Evolutionary conservation across 2,329 filamentous ascomycete species (phyloP).

Genomic region (Trichophyton simii): DNA sequence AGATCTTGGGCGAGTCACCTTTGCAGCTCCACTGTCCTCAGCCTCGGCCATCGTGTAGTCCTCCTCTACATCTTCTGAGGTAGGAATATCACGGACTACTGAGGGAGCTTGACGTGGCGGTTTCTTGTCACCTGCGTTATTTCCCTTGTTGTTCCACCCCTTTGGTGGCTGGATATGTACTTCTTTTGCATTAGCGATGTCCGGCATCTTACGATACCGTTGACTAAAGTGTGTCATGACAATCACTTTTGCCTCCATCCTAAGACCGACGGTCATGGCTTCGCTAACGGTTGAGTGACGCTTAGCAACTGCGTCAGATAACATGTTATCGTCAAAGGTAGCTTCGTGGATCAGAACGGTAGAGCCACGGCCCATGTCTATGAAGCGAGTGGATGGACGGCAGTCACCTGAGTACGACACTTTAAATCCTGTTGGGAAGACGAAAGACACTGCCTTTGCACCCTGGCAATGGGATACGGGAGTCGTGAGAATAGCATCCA

Average conservation of each 20-base stretch:
- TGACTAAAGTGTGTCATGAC: conserved; percentile 93
- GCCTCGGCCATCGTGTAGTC: neutral
- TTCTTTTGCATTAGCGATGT: conserved; percentile 3
- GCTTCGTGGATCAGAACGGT: conserved; percentile 90
- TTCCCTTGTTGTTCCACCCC: neutral
- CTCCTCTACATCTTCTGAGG: conserved; percentile 4
- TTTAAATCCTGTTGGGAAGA: conserved; percentile 68
- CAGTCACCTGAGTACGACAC: conserved; percentile 92
- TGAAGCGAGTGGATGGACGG: conserved; percentile 60
- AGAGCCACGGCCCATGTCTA: conserved; percentile 55
- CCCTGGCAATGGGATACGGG: conserved; percentile 66
- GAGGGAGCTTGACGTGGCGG: neutral
- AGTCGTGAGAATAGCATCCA: conserved; percentile 55
- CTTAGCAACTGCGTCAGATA: conserved; percentile 68
- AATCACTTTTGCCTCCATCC: conserved; percentile 68
- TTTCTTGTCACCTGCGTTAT: neutral
- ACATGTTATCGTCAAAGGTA: conserved; percentile 81
- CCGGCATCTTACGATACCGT: conserved; percentile 60
- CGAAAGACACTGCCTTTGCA: conserved; percentile 63
- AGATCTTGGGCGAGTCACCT: neutral
- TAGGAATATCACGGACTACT: conserved; percentile 12
- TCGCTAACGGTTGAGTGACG: conserved; percentile 82
- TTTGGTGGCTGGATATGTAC: neutral
- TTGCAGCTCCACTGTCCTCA: neutral
- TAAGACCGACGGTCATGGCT: conserved; percentile 61